Base-by-base conservation (phyloP, 169 alveolate species). In the Perkinsus olseni region DNA sequence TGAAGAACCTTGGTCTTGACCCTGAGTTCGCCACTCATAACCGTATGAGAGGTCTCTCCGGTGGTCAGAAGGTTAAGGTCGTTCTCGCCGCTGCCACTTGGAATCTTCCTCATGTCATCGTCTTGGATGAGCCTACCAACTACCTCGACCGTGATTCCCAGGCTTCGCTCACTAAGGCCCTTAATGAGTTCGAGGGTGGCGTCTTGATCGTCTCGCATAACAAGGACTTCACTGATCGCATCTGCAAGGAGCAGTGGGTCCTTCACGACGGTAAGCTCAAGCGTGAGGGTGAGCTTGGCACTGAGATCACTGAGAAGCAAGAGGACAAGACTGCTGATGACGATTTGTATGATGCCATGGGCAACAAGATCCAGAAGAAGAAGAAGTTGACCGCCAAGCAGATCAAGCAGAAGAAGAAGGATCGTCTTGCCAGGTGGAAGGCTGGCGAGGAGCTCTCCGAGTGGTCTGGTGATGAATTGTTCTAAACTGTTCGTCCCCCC, bases 111-210 rank as follows among this genome's bases (percentile, higher is more conserved):
- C 95, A 94, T 92, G 74, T 94, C 31, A 50, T 94, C 93, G 92
- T 94, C 94, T 51, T 94, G 93, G 95, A 94, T 91, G 95, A 94
- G 91, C 95, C 93, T 90, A 94, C 95, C 93, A 94, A 94, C 95
- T 94, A 94, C 95, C 74, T 94, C 92, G 95, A 94, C 48, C 94
- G 95, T 39, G 94, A 94, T n/a, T 45, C 90, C 50, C 93, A 34
- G 91, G 91, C 62, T 39, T 74, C 93, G 36, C 39, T 91, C 20
- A 39, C 62, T 74, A 45, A 37, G 93, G 95, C 93, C 82, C 91
- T 94, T 91, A 91, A 82, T 92, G 95, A 94, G 92, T 94, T 92
- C 94, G 93, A 38, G 82, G 92, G 95, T 8, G 95, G 95, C 39
- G 95, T 94, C 38, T 91, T 94, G 91, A 94, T 94, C 92, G 92